Conservation (phyloP, 208 protist genomes). For the Trypanosoma melophagium region DNA sequence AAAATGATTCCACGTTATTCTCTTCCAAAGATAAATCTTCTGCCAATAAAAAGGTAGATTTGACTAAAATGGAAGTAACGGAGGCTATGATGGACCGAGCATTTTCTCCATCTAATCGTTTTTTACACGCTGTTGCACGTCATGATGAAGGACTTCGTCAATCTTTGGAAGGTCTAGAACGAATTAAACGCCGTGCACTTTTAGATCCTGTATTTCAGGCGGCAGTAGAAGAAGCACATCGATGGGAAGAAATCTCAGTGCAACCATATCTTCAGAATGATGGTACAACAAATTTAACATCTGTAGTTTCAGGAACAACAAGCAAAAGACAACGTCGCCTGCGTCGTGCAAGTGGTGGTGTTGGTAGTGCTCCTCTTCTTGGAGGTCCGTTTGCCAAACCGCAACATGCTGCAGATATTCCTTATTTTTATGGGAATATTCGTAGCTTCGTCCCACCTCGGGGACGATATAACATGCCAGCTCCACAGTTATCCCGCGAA, state of each 20-base stretch:
- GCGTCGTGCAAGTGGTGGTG: background rate
- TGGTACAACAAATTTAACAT: background rate
- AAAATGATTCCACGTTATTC: background rate
- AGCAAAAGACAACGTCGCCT: constrained; percentile 11
- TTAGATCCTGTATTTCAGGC: constrained; percentile 77
- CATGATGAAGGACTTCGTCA: constrained; percentile 40
- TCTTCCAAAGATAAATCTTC: too few species aligned
- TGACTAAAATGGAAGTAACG: constrained; percentile 24
- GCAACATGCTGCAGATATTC: constrained; percentile 59
- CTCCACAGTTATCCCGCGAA: constrained; percentile 46
- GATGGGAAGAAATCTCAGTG: constrained; percentile 47
- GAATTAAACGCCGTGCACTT: constrained; percentile 69
- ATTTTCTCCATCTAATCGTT: constrained; percentile 62
- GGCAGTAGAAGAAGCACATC: constrained; percentile 55
- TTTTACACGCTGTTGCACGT: constrained; percentile 56
- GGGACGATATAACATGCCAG: constrained; percentile 67
- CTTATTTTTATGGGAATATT: constrained; percentile 67
- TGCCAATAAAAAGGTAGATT: too few species aligned
- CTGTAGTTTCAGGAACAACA: background rate
- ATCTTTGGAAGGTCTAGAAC: constrained; percentile 60
- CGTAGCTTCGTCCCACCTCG: constrained; percentile 64
- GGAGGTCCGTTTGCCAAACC: constrained; percentile 33
- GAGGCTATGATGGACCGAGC: constrained; percentile 51
- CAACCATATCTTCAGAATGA: constrained; percentile 33
- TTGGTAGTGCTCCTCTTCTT: constrained; percentile 9